These are phyloP conservation scores for Mrakia gelida DNA, from an alignment of 768 basidiomycete genomes.

Conservation along the genomic window DNA sequence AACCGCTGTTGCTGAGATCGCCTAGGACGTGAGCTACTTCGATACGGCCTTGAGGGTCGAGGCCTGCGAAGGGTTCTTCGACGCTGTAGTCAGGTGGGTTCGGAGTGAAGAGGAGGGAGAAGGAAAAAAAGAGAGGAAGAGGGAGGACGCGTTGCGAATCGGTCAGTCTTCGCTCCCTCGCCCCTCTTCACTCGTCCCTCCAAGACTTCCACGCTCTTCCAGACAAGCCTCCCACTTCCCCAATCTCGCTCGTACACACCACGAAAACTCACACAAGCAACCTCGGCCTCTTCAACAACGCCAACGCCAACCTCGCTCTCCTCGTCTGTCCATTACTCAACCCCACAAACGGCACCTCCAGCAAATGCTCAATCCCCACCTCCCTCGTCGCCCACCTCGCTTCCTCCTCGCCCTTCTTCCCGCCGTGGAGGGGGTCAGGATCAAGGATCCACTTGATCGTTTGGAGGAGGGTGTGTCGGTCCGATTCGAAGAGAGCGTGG, in stretches of 20 bases:
- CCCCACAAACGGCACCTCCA: slow-evolving; percentile 80
- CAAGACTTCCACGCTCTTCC: no score
- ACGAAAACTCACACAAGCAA: slow-evolving; percentile 59
- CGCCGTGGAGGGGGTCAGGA: slow-evolving; percentile 18
- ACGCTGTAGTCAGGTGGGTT: not conserved
- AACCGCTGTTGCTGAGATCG: slow-evolving; percentile 36
- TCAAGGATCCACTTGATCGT: slow-evolving; percentile 18
- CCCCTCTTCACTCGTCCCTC: no score
- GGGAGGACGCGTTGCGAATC: not conserved
- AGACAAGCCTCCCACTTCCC: not conserved
- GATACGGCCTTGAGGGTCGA: slow-evolving; percentile 40
- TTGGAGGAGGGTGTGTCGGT: slow-evolving; percentile 68
- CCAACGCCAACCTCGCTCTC: slow-evolving; percentile 73
- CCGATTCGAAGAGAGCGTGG: slow-evolving; percentile 79
- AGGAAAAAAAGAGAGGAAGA: not conserved
- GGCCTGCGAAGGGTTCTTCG: slow-evolving; percentile 39
- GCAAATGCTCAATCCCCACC: slow-evolving; percentile 58
- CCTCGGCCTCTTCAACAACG: slow-evolving; percentile 64
- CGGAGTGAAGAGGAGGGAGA: not conserved
- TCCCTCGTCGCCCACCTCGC: slow-evolving; percentile 55
- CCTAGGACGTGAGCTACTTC: slow-evolving; percentile 41
- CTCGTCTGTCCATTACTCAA: slow-evolving; percentile 90
- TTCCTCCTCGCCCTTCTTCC: slow-evolving; percentile 36
- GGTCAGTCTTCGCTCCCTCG: not conserved
- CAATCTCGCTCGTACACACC: not conserved